These are phyloP conservation scores for Cadophora sp. DNA, from an alignment of 2,329 filamentous ascomycete genomes.

Conservation along the genomic window DNA sequence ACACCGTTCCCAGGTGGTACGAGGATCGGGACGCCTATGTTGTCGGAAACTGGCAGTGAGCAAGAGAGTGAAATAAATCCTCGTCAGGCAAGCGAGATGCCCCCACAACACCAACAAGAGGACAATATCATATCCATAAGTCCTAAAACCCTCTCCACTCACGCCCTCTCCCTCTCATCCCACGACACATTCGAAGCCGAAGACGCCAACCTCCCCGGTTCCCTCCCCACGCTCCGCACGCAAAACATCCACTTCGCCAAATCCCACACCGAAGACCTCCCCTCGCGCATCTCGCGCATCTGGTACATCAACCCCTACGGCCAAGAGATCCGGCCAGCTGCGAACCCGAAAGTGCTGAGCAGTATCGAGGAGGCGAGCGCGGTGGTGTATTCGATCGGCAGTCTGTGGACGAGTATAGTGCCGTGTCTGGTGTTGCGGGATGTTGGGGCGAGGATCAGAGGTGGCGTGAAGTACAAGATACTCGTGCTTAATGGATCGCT, in stretches of 20 bases:
- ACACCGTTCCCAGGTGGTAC: slow-evolving; percentile 20
- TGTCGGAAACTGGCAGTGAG: neutral
- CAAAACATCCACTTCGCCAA: slow-evolving; percentile 87
- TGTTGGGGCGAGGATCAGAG: slow-evolving; percentile 69
- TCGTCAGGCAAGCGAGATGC: neutral
- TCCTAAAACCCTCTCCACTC: slow-evolving; percentile 27
- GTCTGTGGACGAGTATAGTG: slow-evolving; percentile 86
- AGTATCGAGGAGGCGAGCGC: slow-evolving; percentile 64
- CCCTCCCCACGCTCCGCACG: slow-evolving; percentile 77
- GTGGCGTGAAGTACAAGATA: slow-evolving; percentile 59
- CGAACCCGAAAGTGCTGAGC: slow-evolving; percentile 80
- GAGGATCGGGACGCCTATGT: neutral
- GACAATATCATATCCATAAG: slow-evolving; percentile 20
- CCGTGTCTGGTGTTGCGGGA: slow-evolving; percentile 81
- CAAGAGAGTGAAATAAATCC: neutral
- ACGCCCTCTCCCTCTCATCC: slow-evolving; percentile 47
- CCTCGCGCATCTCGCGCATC: slow-evolving; percentile 77
- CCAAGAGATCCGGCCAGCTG: slow-evolving; percentile 87
- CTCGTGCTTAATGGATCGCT: slow-evolving; percentile 78
- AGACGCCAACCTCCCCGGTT: slow-evolving; percentile 82
- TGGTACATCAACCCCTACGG: slow-evolving; percentile 99
- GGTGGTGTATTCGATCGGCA: slow-evolving; percentile 93
- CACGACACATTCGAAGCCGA: slow-evolving; percentile 79
- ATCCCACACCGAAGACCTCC: slow-evolving; percentile 73
- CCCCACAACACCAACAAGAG: slow-evolving; percentile 17